Evolutionary conservation across 2,329 filamentous ascomycete species (phyloP), one percentile per base, ranked within the genome.

Genomic region (Lasiodiplodia sp.): DNA sequence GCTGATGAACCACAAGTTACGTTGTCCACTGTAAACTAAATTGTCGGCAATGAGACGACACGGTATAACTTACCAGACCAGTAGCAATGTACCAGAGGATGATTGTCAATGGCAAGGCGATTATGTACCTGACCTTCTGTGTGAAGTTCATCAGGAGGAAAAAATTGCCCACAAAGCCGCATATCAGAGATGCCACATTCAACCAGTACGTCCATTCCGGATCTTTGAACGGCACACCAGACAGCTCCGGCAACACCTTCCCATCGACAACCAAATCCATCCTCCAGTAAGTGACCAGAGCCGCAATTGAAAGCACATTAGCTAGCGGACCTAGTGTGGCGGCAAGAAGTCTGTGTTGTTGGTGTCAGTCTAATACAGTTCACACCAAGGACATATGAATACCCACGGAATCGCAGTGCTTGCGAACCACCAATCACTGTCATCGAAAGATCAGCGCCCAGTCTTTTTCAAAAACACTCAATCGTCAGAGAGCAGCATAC

Each of bases 141-240:
- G 93, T 92, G 86, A 97, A 97, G 80, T 97, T 97, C 72, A 96
- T 87, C 0, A 97, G 85, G 1, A 97, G 85, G 70, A 93, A 94
- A 1, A 92, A 71, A 73, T 97, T 97, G 8, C 94, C 92, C 1
- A 90, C 78, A 38, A 97, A 82, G 18, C 94, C 94, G 69, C 93
- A 87, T 21, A 82, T 87, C 4, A 97, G 85, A 70, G 95, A 94
- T 2, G 90, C 83, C 3, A 91, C 92, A 75, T 97, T 97, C 73
- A 96, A 82, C 65, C 84, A 87, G 53, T 90, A 88, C 60, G 92
- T 86, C 91, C 93, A 97, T 71, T 78, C 72, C 0, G 94, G 93
- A 77, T 97, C 93, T 0, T 72, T 51, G 67, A 91, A 85, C 28
- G 86, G 88, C 0, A 87, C 75, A 2, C 88, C 87, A 16, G 82